A percentile compares a stretch with the other conserved stretches of the same genome.
These are phyloP conservation scores for Turnera subulata DNA, from an alignment of 345 rosid genomes.

Conservation along the genomic window DNA sequence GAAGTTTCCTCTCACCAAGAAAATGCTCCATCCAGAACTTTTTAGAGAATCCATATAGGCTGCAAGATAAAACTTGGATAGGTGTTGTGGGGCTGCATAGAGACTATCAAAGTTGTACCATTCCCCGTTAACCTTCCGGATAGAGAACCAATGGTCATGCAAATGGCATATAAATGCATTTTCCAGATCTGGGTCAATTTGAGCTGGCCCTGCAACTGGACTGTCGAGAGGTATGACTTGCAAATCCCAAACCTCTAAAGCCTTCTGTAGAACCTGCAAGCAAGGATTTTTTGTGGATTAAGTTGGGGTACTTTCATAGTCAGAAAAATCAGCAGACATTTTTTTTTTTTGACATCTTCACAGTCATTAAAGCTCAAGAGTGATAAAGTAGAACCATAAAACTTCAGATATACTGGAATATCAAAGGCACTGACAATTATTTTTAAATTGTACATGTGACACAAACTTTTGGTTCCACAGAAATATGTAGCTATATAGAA, in stretches of 20 bases:
- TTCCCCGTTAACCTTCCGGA: slow-evolving; percentile 78
- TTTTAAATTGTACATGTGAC: too few relatives aligned
- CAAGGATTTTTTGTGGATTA: slow-evolving; percentile 8
- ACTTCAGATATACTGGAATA: too few relatives aligned
- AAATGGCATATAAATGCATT: slow-evolving; percentile 89
- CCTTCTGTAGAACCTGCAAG: slow-evolving; percentile 80
- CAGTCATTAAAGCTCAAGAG: too few relatives aligned
- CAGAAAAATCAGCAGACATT: too few relatives aligned
- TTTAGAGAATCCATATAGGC: slow-evolving; percentile 81
- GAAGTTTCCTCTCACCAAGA: slow-evolving; percentile 85
- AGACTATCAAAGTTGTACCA: slow-evolving; percentile 98
- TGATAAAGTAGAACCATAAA: too few relatives aligned
- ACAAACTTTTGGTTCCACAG: too few relatives aligned
- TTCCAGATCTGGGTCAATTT: slow-evolving; percentile 79
- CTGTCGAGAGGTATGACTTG: slow-evolving; percentile 84
- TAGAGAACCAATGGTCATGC: slow-evolving; percentile 96
- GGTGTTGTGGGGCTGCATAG: slow-evolving; percentile 78
- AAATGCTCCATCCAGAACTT: slow-evolving; percentile 91
- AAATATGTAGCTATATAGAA: too few relatives aligned
- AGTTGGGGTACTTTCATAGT: too few relatives aligned
- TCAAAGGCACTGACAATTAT: too few relatives aligned
- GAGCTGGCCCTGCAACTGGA: slow-evolving; percentile 90
- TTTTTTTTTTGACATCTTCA: too few relatives aligned
- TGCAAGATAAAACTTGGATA: slow-evolving; percentile 83
- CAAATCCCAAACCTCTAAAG: slow-evolving; percentile 90